These are phyloP conservation scores for Aschersonia sp. DNA, from an alignment of 2,329 filamentous ascomycete genomes.

Conservation along the genomic window DNA sequence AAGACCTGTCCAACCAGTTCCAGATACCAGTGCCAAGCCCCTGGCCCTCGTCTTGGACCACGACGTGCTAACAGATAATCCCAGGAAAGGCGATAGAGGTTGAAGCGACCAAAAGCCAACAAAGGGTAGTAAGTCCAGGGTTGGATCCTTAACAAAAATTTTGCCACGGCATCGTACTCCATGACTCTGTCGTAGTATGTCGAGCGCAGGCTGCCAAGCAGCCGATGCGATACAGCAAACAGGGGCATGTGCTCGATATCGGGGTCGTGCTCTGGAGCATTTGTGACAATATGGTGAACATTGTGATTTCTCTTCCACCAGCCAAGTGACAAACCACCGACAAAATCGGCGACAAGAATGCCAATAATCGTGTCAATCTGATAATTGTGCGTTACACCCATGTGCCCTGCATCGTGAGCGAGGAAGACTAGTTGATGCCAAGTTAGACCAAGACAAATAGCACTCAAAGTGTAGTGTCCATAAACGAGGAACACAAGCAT, in stretches of 20 bases:
- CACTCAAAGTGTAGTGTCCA: constrained; percentile 57
- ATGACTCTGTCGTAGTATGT: constrained; percentile 76
- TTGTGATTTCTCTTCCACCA: constrained; percentile 99
- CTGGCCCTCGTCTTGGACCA: constrained; percentile 59
- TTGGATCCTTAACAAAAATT: constrained; percentile 57
- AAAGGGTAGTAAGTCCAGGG: constrained; percentile 74
- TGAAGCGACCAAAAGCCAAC: constrained; percentile 71
- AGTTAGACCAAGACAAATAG: constrained; percentile 61
- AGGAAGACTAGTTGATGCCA: constrained; percentile 95
- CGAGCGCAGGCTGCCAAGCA: constrained; percentile 58
- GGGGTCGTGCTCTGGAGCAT: constrained; percentile 87
- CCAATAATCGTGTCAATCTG: constrained; percentile 72
- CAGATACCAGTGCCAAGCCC: constrained; percentile 74
- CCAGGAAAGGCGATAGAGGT: constrained; percentile 74
- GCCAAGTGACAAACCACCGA: constrained; percentile 77
- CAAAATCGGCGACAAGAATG: constrained; percentile 78
- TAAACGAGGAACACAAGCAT: constrained; percentile 46
- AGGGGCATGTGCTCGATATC: constrained; percentile 89
- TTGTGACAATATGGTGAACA: constrained; percentile 92
- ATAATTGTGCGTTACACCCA: constrained; percentile 92
- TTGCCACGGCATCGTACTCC: constrained; percentile 62
- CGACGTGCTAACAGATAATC: constrained; percentile 57
- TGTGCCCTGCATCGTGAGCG: constrained; percentile 90
- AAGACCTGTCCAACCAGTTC: constrained; percentile 62
- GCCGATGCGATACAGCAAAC: constrained; percentile 73